Evolutionary conservation across 2,329 filamentous ascomycete species (phyloP).

Genomic region (Mycocentrospora acerina): DNA sequence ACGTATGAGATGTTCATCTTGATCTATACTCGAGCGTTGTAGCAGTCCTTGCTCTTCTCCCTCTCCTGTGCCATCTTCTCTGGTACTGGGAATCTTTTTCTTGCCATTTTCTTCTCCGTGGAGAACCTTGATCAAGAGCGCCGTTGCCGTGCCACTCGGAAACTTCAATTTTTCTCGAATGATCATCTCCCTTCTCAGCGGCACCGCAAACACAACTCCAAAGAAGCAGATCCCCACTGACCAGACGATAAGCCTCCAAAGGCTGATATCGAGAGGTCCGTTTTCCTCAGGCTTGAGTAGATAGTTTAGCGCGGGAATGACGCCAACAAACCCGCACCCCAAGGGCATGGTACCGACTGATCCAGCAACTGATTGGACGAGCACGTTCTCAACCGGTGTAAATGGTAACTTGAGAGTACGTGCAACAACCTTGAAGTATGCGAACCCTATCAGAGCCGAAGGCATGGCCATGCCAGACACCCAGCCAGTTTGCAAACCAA

Average conservation of each 20-base stretch:
- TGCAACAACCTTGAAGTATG: conserved; percentile 80
- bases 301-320: conserved; percentile 90
- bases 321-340: conserved; percentile 92
- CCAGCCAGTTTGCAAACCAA: conserved; percentile 90
- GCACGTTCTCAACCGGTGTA: conserved; percentile 91
- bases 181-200: conserved; percentile 85
- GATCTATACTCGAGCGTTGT: conserved; percentile 18
- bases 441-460: conserved; percentile 89
- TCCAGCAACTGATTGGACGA: conserved; percentile 93
- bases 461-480: conserved; percentile 95
- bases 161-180: conserved; percentile 91
- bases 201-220: conserved; percentile 94
- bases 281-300: conserved; percentile 75
- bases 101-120: conserved; percentile 61
- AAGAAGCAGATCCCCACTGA: conserved; percentile 93
- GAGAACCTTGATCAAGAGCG: conserved; percentile 85
- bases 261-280: conserved; percentile 70
- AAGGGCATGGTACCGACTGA: conserved; percentile 96
- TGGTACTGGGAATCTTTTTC: conserved; percentile 4
- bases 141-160: conserved; percentile 92
- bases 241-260: conserved; percentile 84
- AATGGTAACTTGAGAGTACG: conserved; percentile 77
- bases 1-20: conserved; percentile 21
- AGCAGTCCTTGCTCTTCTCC: conserved; percentile 40
- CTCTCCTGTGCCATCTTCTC: conserved; percentile 4